Percentiles rank a stretch among this genome's conserved stretches.
phyloP scores from a whole-genome alignment of 192 early-diverging fungal species.

The Backusella australiensis region DNA sequence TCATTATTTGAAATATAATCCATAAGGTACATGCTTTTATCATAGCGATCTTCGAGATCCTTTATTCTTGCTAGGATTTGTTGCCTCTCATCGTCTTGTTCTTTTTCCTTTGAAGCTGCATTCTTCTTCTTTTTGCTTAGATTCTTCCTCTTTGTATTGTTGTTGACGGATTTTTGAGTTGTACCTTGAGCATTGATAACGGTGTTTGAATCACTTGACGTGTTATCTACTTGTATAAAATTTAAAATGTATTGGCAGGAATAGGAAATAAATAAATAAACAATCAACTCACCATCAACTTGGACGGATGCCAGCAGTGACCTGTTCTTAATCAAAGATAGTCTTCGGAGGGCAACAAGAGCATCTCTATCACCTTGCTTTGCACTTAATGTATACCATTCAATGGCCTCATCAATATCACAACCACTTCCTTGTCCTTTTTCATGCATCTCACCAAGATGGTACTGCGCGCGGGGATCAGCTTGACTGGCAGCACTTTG shows the following conservation, averaged over 20 bases:
- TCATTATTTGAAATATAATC: neutral
- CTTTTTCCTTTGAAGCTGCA: neutral
- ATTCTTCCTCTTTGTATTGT: neutral
- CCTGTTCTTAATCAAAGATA: neutral
- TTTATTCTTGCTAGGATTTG: neutral
- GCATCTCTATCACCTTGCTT: slow-evolving; percentile 3
- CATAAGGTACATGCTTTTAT: neutral
- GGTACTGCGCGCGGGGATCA: neutral
- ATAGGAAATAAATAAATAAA: neutral
- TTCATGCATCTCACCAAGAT: slow-evolving; percentile 3
- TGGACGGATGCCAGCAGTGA: neutral
- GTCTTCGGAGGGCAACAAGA: neutral
- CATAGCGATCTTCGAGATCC: neutral
- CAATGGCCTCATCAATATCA: neutral
- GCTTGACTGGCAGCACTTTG: neutral
- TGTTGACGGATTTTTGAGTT: neutral
- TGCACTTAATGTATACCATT: neutral
- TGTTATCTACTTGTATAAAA: neutral
- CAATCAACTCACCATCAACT: neutral
- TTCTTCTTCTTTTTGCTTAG: neutral
- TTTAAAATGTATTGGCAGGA: neutral
- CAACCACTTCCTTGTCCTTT: neutral
- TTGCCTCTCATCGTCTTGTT: neutral
- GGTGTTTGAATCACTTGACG: neutral
- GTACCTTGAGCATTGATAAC: neutral